Evolutionary conservation across 164 flowering plant genomes (phyloP).

Genomic region (Tinospora cordifolia): DNA sequence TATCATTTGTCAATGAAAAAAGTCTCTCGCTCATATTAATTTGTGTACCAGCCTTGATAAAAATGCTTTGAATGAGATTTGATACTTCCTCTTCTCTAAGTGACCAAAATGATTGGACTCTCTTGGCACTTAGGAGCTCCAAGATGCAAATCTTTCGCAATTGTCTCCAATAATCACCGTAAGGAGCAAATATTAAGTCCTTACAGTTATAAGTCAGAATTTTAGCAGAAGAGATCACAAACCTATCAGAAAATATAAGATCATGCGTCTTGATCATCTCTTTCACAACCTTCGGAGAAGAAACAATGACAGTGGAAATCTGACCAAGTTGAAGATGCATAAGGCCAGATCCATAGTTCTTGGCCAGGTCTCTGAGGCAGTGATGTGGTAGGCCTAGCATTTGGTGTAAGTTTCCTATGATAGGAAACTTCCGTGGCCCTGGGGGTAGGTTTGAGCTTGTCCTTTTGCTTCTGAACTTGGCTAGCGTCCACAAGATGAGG

Average conservation of each 20-base stretch:
- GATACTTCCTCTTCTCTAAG: constrained; percentile 23
- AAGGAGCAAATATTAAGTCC: constrained; percentile 16
- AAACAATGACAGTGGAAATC: background rate
- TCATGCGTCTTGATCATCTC: constrained; percentile 22
- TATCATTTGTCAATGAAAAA: constrained; percentile 11
- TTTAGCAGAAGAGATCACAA: background rate
- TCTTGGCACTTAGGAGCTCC: constrained; percentile 19
- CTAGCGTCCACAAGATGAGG: too few relatives aligned
- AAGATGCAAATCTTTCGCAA: constrained; percentile 14
- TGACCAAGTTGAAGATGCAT: constrained; percentile 14
- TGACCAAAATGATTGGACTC: constrained; percentile 16
- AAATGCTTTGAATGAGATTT: constrained; percentile 16
- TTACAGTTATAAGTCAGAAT: constrained; percentile 6
- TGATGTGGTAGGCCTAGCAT: constrained; percentile 21
- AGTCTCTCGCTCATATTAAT: constrained; percentile 16
- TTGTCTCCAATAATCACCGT: constrained; percentile 19
- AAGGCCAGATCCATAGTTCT: constrained; percentile 20
- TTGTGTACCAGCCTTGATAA: background rate
- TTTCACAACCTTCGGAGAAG: constrained; percentile 12
- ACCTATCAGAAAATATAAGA: constrained; percentile 13
- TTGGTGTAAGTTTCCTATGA: constrained; percentile 31
- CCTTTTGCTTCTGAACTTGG: background rate
- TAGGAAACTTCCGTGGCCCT: constrained; percentile 26
- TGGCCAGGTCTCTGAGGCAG: constrained; percentile 18
- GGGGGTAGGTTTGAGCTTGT: constrained; percentile 16